Evolutionary conservation across 1,284 basidiomycete species (phyloP).

Genomic region (Moesziomyces parantarcticus): DNA sequence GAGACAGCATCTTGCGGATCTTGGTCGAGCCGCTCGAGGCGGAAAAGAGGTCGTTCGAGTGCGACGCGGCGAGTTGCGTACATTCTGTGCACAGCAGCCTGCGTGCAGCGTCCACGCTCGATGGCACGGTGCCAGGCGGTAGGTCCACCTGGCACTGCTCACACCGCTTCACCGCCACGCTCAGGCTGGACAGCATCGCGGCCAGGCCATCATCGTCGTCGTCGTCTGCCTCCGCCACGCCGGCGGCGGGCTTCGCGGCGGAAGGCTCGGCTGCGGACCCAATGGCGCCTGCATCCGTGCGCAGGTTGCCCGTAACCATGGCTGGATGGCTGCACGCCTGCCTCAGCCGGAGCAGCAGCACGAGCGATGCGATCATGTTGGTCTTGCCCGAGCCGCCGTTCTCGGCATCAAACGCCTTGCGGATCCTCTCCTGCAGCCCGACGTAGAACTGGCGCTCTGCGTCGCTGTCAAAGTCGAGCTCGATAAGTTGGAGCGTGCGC

Average conservation of each 20-base stretch:
- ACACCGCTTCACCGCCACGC: slow-evolving; percentile 68
- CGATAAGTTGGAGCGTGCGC: slow-evolving; percentile 78
- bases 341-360: slow-evolving; percentile 83
- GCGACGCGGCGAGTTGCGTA: slow-evolving; percentile 27
- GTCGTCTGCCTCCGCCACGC: slow-evolving; percentile 17
- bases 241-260: neutral
- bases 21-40: slow-evolving; percentile 76
- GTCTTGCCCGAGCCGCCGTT: slow-evolving; percentile 71
- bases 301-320: slow-evolving; percentile 42
- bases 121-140: neutral
- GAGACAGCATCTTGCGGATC: slow-evolving; percentile 81
- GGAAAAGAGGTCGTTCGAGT: slow-evolving; percentile 28
- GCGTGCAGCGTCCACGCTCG: neutral
- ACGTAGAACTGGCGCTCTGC: slow-evolving; percentile 86
- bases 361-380: slow-evolving; percentile 85
- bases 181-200: slow-evolving; percentile 77
- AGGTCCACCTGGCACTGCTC: slow-evolving; percentile 51
- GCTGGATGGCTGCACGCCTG: slow-evolving; percentile 73
- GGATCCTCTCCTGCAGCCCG: slow-evolving; percentile 80
- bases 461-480: slow-evolving; percentile 68
- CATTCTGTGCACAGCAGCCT: slow-evolving; percentile 57
- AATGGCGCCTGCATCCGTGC: slow-evolving; percentile 33
- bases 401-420: slow-evolving; percentile 73
- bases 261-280: slow-evolving; percentile 17
- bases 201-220: slow-evolving; percentile 76